These are phyloP conservation scores for Ascobolus immersus DNA, from an alignment of 495 filamentous ascomycete genomes.

Conservation along the genomic window DNA sequence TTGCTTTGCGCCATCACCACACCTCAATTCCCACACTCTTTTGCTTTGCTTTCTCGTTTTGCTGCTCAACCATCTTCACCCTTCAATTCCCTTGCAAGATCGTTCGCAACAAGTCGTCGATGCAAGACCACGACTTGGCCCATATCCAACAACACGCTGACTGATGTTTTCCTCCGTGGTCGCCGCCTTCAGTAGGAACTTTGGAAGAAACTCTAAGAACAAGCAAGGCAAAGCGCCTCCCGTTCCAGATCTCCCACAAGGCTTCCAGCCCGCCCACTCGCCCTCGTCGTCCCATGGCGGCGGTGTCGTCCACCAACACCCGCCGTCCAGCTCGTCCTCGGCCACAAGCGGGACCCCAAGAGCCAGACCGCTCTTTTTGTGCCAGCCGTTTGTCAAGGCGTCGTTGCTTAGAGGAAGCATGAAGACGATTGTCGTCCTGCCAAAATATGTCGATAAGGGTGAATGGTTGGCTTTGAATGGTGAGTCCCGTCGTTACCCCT, in stretches of 20 bases:
- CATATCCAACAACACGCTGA: background rate
- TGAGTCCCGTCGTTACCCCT: constrained; percentile 3
- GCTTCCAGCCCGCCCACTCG: no score
- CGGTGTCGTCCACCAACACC: no score
- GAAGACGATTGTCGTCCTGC: constrained; percentile 48
- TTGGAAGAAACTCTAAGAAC: constrained; percentile 6
- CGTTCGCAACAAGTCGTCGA: background rate
- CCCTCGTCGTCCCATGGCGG: no score
- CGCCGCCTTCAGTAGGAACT: constrained; percentile 8
- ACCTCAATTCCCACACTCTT: constrained; percentile 2
- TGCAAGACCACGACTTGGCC: background rate
- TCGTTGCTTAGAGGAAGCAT: constrained; percentile 45
- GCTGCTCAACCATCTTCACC: background rate
- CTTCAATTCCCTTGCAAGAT: constrained; percentile 1
- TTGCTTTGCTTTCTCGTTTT: background rate
- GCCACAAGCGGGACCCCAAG: constrained; percentile 11
- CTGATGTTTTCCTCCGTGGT: background rate
- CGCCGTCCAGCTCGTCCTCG: constrained; percentile 9
- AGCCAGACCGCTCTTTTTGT: constrained; percentile 16
- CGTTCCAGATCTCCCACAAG: no score
- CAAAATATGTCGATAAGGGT: constrained; percentile 44
- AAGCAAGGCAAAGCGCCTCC: constrained; percentile 10
- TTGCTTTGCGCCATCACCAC: constrained; percentile 4
- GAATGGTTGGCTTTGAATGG: constrained; percentile 40
- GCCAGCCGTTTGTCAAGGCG: constrained; percentile 17